Conservation (phyloP, 441 rosid species). For the Lepidium campestre region DNA sequence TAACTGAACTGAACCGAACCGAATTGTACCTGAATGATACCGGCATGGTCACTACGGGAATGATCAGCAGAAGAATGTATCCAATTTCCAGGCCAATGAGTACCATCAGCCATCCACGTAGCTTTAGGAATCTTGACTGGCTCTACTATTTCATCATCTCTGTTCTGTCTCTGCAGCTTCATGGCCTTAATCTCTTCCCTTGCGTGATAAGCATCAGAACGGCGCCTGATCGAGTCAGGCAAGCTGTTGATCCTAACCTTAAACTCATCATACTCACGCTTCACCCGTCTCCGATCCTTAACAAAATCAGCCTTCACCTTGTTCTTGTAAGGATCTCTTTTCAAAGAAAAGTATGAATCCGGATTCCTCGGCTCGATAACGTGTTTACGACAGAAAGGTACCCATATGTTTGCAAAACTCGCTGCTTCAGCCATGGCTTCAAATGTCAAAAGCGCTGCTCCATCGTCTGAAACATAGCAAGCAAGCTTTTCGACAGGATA, state of each 20-base stretch:
- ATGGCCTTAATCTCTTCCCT: constrained; percentile 81
- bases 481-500: constrained; percentile 89
- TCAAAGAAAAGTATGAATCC: constrained; percentile 65
- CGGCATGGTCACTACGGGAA: constrained; percentile 73
- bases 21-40: constrained; percentile 64
- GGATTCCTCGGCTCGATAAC: constrained; percentile 76
- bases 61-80: constrained; percentile 55
- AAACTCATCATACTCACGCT: constrained; percentile 84
- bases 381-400: constrained; percentile 82
- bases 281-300: constrained; percentile 66
- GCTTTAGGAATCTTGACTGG: constrained; percentile 70
- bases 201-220: constrained; percentile 80
- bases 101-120: constrained; percentile 91
- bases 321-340: constrained; percentile 78
- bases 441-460: constrained; percentile 82
- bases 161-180: constrained; percentile 62
- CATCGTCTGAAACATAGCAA: constrained; percentile 91
- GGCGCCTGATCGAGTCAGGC: constrained; percentile 73
- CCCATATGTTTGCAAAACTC: constrained; percentile 79
- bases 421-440: constrained; percentile 98
- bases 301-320: constrained; percentile 67
- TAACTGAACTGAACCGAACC: neutral
- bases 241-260: constrained; percentile 72
- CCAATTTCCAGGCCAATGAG: constrained; percentile 91
- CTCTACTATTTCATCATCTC: constrained; percentile 48